Evolutionary conservation across 352 stramenopile genomes (phyloP).

Genomic region (Phytophthora ramorum): DNA sequence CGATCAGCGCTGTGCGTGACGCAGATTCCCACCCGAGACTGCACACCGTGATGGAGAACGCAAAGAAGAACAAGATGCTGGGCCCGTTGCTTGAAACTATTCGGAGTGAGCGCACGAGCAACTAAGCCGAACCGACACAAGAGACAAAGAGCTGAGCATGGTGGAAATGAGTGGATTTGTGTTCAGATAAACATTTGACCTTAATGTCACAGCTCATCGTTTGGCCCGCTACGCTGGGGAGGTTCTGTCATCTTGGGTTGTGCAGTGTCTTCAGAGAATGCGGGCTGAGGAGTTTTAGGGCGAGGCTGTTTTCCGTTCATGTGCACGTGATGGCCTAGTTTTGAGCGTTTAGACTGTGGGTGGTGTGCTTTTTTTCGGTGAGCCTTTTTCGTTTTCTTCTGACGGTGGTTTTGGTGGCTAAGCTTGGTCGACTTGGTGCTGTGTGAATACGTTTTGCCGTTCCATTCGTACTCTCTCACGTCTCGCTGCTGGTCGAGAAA

Average conservation of each 20-base stretch:
- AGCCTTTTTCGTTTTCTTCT: constrained; percentile 17
- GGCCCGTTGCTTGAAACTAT: constrained; percentile 68
- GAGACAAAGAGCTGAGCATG: not conserved
- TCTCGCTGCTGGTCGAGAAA: constrained; percentile 66
- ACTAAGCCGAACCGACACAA: constrained; percentile 23
- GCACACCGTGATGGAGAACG: constrained; percentile 59
- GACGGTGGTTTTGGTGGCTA: constrained; percentile 27
- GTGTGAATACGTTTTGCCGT: constrained; percentile 47
- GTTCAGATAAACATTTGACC: constrained; percentile 6
- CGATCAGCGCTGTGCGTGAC: constrained; percentile 75
- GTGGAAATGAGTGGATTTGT: constrained; percentile 6
- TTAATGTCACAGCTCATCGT: constrained; percentile 45
- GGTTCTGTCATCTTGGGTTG: not conserved
- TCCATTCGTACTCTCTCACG: constrained; percentile 73
- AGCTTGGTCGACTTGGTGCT: constrained; percentile 1
- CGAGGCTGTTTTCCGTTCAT: constrained; percentile 1
- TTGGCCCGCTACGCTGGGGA: not conserved
- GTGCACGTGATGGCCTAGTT: constrained; percentile 1
- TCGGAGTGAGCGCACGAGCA: constrained; percentile 58
- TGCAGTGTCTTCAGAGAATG: constrained; percentile 3
- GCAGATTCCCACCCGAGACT: constrained; percentile 80
- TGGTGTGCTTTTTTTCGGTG: constrained; percentile 5
- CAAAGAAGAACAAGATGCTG: constrained; percentile 76
- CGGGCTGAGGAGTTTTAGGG: not conserved
- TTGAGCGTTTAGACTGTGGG: constrained; percentile 11